Base-by-base conservation (phyloP, 2,329 filamentous ascomycete genomes). In the Chaetomiaceae sp. region DNA sequence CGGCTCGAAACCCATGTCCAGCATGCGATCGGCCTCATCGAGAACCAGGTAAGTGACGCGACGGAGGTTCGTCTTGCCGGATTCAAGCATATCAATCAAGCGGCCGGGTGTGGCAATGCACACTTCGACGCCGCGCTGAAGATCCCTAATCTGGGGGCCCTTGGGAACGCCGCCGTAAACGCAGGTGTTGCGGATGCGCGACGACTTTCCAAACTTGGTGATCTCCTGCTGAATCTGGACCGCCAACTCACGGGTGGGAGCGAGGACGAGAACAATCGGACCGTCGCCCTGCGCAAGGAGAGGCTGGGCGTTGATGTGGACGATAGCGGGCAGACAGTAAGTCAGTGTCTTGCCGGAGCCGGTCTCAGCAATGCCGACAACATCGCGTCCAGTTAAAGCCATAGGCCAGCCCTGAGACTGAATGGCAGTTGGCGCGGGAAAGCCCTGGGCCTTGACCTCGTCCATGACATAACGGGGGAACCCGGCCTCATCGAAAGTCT, bases 1-100 rank as follows among this genome's bases (percentile, higher is more conserved):
- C 57, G 93, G 93, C 74, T 98, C 93, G 72, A 98, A 97, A 81
- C 93, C 93, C 93, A 98, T 98, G 74, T 98, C 93, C 67, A 98
- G 78, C 93, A 98, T 98, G 64, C 93, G 91, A 73, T 98, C 93
- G 66, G 93, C 93, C 75, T 98, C 93, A 62, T 98, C 93, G 55
- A 98, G 89, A 58, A 97, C 93, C 48, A 98, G 78, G 73, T 98
- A 98, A 47, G 93, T 98, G 53, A 97, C 90, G 68, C 93, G 89
- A 57, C 91, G 91, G 54, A 98, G 81, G 74, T 98, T 97, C 61
- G 93, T 98, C 78, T 94, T 95, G 68, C 90, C 91, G 58, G 88
- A 88, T 72, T 97, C 93, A 26, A 98, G 81, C 88, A 97, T 96
- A 62, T 98, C 93, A 62, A 98, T 97, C 61, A 98, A 76, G 77